Evolutionary conservation across 768 basidiomycete genomes (phyloP).

Genomic region (Boletus rubropictus): DNA sequence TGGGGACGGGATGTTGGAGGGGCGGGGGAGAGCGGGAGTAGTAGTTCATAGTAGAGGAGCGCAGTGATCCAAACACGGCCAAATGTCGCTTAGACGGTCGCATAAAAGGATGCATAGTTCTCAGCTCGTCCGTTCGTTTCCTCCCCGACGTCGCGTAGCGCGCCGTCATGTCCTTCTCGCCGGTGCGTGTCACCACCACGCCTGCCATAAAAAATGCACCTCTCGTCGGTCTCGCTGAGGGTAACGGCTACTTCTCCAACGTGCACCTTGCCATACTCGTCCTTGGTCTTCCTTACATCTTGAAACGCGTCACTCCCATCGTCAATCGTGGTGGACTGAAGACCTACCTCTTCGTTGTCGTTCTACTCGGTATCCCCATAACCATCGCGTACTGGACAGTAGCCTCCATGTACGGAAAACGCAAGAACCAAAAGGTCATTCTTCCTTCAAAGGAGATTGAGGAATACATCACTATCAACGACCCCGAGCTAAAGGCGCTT

Average conservation of each 20-base stretch:
- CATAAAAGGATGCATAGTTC: constrained; percentile 18
- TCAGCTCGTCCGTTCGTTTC: constrained; percentile 15
- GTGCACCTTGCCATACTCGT: constrained; percentile 70
- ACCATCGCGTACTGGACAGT: constrained; percentile 86
- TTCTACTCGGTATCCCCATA: constrained; percentile 70
- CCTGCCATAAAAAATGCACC: constrained; percentile 85
- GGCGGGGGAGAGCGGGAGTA: constrained; percentile 65
- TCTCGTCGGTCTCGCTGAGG: constrained; percentile 74
- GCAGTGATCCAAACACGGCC: constrained; percentile 11
- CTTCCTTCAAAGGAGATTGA: constrained; percentile 84
- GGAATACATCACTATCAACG: constrained; percentile 88
- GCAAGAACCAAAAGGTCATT: constrained; percentile 79
- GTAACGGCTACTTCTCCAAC: constrained; percentile 82
- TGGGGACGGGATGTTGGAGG: constrained; percentile 82
- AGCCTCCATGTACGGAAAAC: constrained; percentile 73
- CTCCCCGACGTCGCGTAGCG: constrained; percentile 8
- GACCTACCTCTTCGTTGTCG: constrained; percentile 75
- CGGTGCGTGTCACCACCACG: constrained; percentile 57
- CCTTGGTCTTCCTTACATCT: constrained; percentile 73
- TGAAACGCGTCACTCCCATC: constrained; percentile 78
- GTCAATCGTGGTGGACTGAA: constrained; percentile 81
- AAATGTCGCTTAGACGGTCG: constrained; percentile 12
- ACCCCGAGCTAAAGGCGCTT: constrained; percentile 68
- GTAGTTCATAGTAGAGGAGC: constrained; percentile 28
- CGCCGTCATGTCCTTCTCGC: constrained; percentile 38